Base-by-base conservation (phyloP, 2,329 filamentous ascomycete species). In the Domatiomyces globalis region DNA sequence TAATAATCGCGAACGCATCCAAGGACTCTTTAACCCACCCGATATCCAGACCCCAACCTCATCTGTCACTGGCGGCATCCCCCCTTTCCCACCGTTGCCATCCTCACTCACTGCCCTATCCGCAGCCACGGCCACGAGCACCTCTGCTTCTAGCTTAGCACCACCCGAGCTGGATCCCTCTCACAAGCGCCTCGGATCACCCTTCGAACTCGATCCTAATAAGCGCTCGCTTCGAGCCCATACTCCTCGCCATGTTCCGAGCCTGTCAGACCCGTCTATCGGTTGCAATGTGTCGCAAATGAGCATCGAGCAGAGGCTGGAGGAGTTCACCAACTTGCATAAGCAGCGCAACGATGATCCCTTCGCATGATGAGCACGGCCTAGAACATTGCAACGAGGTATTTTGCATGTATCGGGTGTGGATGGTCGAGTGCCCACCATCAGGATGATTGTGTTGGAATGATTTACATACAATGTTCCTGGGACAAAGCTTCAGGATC, bases 11-110 rank as follows among this genome's bases (percentile, higher is more conserved):
- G 72, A 58, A 65, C 70, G 73, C 49, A 68, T 81, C 33, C 69
- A 76, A 45, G 71, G 73, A 51, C 66, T 80, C 3, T 79, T 80
- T 60, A 74, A 71, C 3, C 75, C 75, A 5, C 68, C 68, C 1
- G 66, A 54, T 4, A 48, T 50, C 33, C 62, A 33, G 55, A 59
- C 51, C 56, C 55, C 39, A 62, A 58, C 18, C 61, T 61, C 51
- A 57, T 61, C 49, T n/a, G 47, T 46, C 43, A 45, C 52, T 33
- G 27, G 27, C 2, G 50, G 51, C 12, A 51, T 59, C n/a, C 56
- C 58, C 6, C 56, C 54, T 4, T 53, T 58, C 29, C 57, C 58
- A 17, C 46, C 53, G 7, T 46, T 59, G 18, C 58, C 57, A 22
- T 15, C 53, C 6, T 56, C 57, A 18, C 50, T 59, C 25, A 53